phyloP scores from a whole-genome alignment of 169 alveolate species.

The Plasmodium sp. region DNA sequence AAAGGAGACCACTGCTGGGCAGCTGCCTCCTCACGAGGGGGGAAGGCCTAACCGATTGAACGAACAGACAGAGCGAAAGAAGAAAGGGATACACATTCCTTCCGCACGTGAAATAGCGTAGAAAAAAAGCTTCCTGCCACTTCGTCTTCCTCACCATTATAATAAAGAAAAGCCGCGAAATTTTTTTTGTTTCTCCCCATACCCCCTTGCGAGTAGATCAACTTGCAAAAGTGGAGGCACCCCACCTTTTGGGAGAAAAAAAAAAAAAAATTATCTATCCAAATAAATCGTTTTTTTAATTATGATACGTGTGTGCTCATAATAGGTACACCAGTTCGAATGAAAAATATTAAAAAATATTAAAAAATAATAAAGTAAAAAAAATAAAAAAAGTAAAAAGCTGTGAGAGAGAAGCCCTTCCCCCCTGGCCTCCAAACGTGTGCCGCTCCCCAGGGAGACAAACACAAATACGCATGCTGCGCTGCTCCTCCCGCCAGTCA shows the following conservation, averaged over 20 bases:
- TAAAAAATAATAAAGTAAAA: too few relatives aligned
- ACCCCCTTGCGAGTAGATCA: background rate
- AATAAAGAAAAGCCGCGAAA: background rate
- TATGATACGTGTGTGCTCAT: background rate
- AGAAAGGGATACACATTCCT: background rate
- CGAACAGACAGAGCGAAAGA: background rate
- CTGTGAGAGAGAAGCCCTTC: background rate
- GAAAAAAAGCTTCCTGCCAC: background rate
- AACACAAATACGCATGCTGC: background rate
- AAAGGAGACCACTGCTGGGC: background rate
- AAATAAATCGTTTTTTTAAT: too few relatives aligned
- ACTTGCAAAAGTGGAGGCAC: background rate
- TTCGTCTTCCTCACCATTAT: background rate
- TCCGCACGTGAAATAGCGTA: background rate
- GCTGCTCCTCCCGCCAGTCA: background rate
- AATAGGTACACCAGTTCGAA: background rate
- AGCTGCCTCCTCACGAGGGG: background rate
- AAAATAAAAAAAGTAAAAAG: too few relatives aligned
- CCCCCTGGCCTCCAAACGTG: background rate
- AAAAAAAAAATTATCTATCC: too few relatives aligned
- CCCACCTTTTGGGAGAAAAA: background rate
- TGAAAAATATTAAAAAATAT: too few relatives aligned
- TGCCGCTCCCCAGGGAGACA: background rate
- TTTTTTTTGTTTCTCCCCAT: background rate
- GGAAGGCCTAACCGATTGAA: background rate